Evolutionary conservation across 2,329 filamentous ascomycete species (phyloP), one percentile per base, ranked within the genome.

Genomic region (Exophiala spinifera): DNA sequence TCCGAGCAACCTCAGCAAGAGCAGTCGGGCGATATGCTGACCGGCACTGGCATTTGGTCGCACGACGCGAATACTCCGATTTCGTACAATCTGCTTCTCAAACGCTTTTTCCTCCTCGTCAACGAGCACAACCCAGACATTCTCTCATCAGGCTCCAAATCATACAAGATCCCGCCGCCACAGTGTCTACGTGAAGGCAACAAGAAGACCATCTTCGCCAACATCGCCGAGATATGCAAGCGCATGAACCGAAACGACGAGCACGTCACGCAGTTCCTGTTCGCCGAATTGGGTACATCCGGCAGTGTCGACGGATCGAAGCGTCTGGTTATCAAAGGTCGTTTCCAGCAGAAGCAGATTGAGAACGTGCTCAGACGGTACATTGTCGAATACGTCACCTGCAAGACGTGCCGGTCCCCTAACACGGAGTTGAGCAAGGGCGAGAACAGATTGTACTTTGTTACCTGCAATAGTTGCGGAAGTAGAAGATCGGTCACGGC

Each of bases 171-270:
- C 65, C 94, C 94, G 49, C 94, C 94, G 49, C 94, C 94, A 47
- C 94, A 99, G 79, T 97, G 94, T 78, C 85, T 97, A 70, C 91
- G 94, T 78, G 94, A 99, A 91, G 94, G 94, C 73, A 99, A 99
- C 85, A 95, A 96, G 84, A 95, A 95, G 86, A 99, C 94, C 60
- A 96, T 99, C 69, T 99, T 99, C 69, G 94, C 92, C 79, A 99
- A 99, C 79, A 94, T 99, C 70, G 85, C 90, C 72, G 94, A 99
- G 72, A 97, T 99, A 69, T 95, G 91, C 83, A 96, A 96, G 83
- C 86, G 92, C 67, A 97, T 99, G 91, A 99, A 99, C 86, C 85
- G 94, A 73, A 91, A 89, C 61, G 92, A 97, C 70, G 94, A 99
- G 76, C 94, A 96, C 78, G 88, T 99, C 63, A 97, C 91, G 49